Evolutionary conservation across 805 yeast genomes (phyloP), one percentile per base, ranked within the genome.

Genomic region (Danielia reshetovae): DNA sequence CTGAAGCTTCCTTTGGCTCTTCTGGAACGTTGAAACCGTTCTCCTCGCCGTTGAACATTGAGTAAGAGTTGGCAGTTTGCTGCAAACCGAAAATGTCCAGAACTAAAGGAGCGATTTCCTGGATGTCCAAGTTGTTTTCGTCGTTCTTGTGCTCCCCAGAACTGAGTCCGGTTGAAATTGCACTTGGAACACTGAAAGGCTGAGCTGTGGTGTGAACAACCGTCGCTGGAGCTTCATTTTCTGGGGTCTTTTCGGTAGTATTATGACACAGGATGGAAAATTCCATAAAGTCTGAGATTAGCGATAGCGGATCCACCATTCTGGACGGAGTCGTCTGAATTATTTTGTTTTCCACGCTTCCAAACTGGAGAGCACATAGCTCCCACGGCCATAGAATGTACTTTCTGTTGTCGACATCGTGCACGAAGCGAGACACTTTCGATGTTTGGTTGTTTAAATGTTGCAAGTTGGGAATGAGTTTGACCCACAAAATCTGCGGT

Each of bases 331-430:
- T 7, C 6, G 16, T 14, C 27, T n/a, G n/a, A 5, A 15, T 7
- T 7, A 19, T 19, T 14, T 18, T 7, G 5, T 24, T 11, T 23
- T 45, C 40, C 18, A 39, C 35, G 28, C 39, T 42, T 7, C 65
- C 74, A 35, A 69, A 60, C 49, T 84, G 93, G 4, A 76, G 62
- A 37, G 75, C 64, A 48, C 89, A 81, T 14, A 84, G 59, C 29
- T 73, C 75, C 48, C 81, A 59, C 0, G 94, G 94, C 94, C 94
- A 85, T 28, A 77, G 57, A 2, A 84, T 72, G 36, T 67, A 76
- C 48, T 79, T 79, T 18, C 65, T 66, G 43, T 73, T 74, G 19
- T 65, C 68, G 3, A 75, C 77, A 0, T 70, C 62, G 45, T 70
- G 75, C 29, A 79, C 62, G 52, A 74, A 83, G 16, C 68, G 65